Evolutionary conservation across 2,329 filamentous ascomycete species (phyloP).

Genomic region (Aureobasidium melanogenum): DNA sequence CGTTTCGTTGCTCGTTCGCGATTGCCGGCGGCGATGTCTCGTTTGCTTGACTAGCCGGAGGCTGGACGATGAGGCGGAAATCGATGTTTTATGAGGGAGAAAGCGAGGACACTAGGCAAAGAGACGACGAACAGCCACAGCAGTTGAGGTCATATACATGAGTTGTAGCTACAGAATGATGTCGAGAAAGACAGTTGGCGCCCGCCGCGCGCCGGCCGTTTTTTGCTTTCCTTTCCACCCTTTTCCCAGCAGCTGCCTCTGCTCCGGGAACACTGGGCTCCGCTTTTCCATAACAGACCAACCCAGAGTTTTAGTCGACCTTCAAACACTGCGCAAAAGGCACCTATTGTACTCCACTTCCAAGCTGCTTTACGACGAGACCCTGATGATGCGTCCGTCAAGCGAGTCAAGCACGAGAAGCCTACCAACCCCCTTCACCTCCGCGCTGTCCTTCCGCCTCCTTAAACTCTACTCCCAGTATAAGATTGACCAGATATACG

Average conservation of each 20-base stretch:
- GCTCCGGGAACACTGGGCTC: slow-evolving; percentile 1
- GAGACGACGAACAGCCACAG: slow-evolving; percentile 1
- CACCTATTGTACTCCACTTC: slow-evolving; percentile 6
- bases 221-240: slow-evolving; percentile 5
- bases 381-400: not conserved
- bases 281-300: slow-evolving; percentile 10
- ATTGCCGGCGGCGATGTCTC: slow-evolving; percentile 5
- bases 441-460: not conserved
- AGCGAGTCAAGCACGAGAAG: not conserved
- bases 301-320: not conserved
- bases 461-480: too few species aligned
- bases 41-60: not conserved
- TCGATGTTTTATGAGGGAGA: not conserved
- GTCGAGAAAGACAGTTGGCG: slow-evolving; percentile 10
- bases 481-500: not conserved
- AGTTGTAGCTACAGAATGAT: slow-evolving; percentile 6
- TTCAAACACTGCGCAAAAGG: not conserved
- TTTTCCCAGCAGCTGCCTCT: slow-evolving; percentile 2
- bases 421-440: not conserved
- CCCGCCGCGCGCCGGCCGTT: slow-evolving; percentile 10
- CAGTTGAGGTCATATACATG: slow-evolving; percentile 11
- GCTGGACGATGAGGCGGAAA: slow-evolving; percentile 2
- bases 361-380: not conserved
- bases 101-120: not conserved
- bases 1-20: slow-evolving; percentile 6